Conservation (phyloP, 768 basidiomycete genomes). For the Russula vinacea region DNA sequence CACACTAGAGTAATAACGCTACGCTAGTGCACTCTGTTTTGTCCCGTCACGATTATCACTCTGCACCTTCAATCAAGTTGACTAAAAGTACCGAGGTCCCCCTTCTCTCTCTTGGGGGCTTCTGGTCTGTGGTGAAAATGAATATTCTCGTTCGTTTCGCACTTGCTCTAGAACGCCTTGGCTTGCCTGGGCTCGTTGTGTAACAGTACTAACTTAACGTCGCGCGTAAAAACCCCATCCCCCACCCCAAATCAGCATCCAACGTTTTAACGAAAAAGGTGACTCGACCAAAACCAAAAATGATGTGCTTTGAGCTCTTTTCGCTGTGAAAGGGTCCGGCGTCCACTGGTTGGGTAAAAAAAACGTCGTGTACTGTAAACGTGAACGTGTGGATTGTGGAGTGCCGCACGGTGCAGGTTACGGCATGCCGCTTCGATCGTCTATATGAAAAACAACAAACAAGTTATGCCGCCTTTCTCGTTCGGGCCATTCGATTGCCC, state of each 20-base stretch:
- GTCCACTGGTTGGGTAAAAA: not conserved
- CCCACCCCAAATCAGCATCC: not conserved
- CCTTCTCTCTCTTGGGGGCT: not conserved
- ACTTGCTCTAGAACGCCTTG: conserved; percentile 1
- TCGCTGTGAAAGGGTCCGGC: conserved; percentile 20
- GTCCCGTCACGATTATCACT: not conserved
- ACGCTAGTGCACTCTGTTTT: not conserved
- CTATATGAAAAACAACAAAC: not conserved
- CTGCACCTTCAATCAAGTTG: too few species aligned
- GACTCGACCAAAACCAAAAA: not conserved
- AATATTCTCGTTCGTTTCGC: not conserved
- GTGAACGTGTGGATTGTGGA: not conserved
- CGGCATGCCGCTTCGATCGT: conserved; percentile 11
- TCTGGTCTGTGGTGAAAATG: not conserved
- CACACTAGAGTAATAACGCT: too few species aligned
- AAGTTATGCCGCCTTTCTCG: not conserved
- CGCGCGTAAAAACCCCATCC: not conserved
- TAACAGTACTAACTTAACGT: not conserved
- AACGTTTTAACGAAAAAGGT: not conserved
- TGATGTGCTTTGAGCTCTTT: conserved; percentile 20
- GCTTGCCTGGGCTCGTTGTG: not conserved
- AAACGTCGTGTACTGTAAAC: not conserved
- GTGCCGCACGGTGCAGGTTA: not conserved
- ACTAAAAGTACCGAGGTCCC: conserved; percentile 4
- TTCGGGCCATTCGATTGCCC: conserved; percentile 3